phyloP scores from a whole-genome alignment of 2,329 filamentous ascomycete genomes.

The Aspergillus intermedius region DNA sequence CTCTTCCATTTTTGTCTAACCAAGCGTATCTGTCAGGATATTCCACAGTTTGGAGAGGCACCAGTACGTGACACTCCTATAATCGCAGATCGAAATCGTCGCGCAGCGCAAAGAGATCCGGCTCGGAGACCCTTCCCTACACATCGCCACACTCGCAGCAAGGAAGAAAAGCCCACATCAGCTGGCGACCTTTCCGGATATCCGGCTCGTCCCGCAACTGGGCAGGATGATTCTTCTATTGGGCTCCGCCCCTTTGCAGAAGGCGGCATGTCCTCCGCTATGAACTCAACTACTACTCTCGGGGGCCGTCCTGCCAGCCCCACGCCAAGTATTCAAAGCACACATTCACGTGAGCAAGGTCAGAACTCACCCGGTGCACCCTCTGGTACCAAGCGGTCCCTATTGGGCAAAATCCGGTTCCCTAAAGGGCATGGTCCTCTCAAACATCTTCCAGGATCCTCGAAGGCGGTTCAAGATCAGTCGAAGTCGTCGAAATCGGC shows the following conservation, averaged over 20 bases:
- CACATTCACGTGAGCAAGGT: slow-evolving; percentile 44
- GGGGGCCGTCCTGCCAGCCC: slow-evolving; percentile 69
- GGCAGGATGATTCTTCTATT: slow-evolving; percentile 64
- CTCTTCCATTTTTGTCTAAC: background rate
- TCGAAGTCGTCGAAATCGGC: slow-evolving; percentile 19
- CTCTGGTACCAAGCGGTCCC: slow-evolving; percentile 37
- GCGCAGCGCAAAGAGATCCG: slow-evolving; percentile 45
- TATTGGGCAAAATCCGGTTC: slow-evolving; percentile 50
- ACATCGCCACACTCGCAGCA: slow-evolving; percentile 46
- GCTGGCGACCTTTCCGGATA: slow-evolving; percentile 39
- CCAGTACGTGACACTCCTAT: slow-evolving; percentile 65
- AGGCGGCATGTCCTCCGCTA: slow-evolving; percentile 35
- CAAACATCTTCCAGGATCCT: slow-evolving; percentile 25
- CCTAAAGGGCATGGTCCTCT: slow-evolving; percentile 37
- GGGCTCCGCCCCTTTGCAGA: slow-evolving; percentile 50
- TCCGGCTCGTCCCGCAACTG: slow-evolving; percentile 63
- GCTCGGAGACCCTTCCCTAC: slow-evolving; percentile 47
- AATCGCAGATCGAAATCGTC: slow-evolving; percentile 49
- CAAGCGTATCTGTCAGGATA: slow-evolving; percentile 48
- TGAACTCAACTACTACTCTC: slow-evolving; percentile 45
- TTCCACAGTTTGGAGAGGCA: slow-evolving; percentile 69
- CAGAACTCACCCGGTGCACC: slow-evolving; percentile 34
- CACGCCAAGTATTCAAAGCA: slow-evolving; percentile 67
- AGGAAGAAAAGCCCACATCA: slow-evolving; percentile 47
- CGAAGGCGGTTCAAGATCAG: slow-evolving; percentile 23